Conservation (phyloP, 495 filamentous ascomycete genomes). For the Oidiodendron maius region DNA sequence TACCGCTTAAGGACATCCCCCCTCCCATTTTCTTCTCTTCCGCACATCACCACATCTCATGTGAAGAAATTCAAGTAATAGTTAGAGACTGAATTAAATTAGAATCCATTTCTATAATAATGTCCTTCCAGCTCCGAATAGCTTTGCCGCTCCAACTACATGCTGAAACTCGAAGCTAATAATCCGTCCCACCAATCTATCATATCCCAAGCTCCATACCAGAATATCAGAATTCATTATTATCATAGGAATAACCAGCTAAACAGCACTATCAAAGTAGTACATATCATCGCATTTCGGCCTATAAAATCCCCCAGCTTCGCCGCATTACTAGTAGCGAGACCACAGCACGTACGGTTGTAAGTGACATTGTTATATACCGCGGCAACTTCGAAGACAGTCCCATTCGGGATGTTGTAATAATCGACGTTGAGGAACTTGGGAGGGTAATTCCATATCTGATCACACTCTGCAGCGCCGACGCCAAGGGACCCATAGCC, state of each 20-base stretch:
- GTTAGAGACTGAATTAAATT: too few species aligned
- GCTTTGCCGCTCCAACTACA: too few species aligned
- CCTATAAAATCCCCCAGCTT: constrained; percentile 8
- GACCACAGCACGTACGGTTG: constrained; percentile 66
- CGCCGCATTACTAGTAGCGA: not conserved
- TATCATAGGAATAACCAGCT: constrained; percentile 6
- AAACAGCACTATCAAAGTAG: constrained; percentile 7
- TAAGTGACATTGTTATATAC: constrained; percentile 81
- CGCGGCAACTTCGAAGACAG: constrained; percentile 88
- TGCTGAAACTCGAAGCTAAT: too few species aligned
- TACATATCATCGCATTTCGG: constrained; percentile 6
- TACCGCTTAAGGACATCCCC: too few species aligned
- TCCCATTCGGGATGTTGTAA: constrained; percentile 77
- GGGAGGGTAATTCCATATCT: constrained; percentile 64
- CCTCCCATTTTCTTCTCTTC: too few species aligned
- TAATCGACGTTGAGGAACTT: constrained; percentile 92
- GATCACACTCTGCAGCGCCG: constrained; percentile 62
- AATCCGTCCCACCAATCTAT: too few species aligned
- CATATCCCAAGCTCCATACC: too few species aligned
- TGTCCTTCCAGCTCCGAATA: too few species aligned
- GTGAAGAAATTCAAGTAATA: too few species aligned
- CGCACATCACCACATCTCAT: too few species aligned
- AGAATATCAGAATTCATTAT: too few species aligned
- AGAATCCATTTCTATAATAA: too few species aligned
- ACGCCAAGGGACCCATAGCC: constrained; percentile 64